Base-by-base conservation (phyloP, 2,329 filamentous ascomycete genomes). In the Aciculosporium take region DNA sequence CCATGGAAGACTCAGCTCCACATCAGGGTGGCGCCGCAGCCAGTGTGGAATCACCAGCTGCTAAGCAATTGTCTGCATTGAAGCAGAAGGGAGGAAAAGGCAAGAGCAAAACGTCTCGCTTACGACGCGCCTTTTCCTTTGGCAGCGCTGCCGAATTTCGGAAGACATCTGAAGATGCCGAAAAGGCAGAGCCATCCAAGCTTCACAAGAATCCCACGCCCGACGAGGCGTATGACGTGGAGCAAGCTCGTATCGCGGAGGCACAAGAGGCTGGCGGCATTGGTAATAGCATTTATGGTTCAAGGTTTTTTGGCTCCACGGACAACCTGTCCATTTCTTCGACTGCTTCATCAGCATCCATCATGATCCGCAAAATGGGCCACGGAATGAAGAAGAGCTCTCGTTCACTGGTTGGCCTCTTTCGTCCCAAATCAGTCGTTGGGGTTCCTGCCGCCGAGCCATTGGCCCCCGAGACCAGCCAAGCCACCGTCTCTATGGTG, bases 361-460 rank as follows among this genome's bases (percentile, higher is more conserved):
- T 93, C 52, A 93, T 93, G 85, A 83, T 98, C 50, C 79, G 91
- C 40, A 98, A 98, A 67, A 98, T 98, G 91, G 91, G 91, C 42
- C 86, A 87, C 49, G 88, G 89, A n/a, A 83, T 96, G 78, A 96
- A 94, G 72, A 93, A 91, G 63, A 81, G 86, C 39, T 83, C 82
- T 15, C 76, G 88, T 37, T 95, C 88, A 20, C 75, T 98, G 41
- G 93, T 93, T 50, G 91, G 91, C 21, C 70, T 98, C 7, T 98
- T 98, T 67, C 74, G 91, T 47, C 89, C 91, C 0, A 98, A 96
- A 61, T 96, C 89, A 1, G 71, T 94, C 13, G 74, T 89, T 52
- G 88, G 86, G 25, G 77, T 81, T 17, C 76, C 84, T 15, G 71
- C 78, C 25, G 76, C 81, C 3, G 87, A 94, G 51, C 66, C 71